Percentiles rank a stretch among this genome's conserved stretches.
Conservation (phyloP, 2,329 filamentous ascomycete genomes). For the Aspergillus proliferans region DNA sequence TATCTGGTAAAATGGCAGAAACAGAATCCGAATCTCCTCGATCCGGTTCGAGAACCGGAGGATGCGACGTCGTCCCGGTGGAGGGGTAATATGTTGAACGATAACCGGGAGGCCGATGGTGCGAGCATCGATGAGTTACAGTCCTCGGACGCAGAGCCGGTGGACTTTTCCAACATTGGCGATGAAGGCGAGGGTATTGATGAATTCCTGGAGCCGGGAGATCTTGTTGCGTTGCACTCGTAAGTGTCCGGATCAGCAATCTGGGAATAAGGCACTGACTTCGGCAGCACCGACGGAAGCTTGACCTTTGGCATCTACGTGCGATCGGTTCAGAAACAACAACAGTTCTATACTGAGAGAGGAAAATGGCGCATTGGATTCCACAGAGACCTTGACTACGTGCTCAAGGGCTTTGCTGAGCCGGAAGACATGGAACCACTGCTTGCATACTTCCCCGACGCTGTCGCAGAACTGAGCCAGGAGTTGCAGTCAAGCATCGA, state of each 20-base stretch:
- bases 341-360: constrained; percentile 38
- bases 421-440: constrained; percentile 42
- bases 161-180: constrained; percentile 19
- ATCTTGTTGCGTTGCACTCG: constrained; percentile 33
- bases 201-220: constrained; percentile 34
- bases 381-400: constrained; percentile 40
- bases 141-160: constrained; percentile 17
- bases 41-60: constrained; percentile 23
- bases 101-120: constrained; percentile 21
- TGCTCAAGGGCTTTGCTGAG: constrained; percentile 45
- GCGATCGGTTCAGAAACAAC: constrained; percentile 34
- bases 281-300: constrained; percentile 13
- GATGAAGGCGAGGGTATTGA: constrained; percentile 25
- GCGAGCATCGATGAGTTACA: constrained; percentile 19
- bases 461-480: constrained; percentile 16
- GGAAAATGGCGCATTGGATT: constrained; percentile 39
- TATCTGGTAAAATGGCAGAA: constrained; percentile 38
- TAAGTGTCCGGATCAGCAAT: constrained; percentile 12
- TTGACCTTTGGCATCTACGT: constrained; percentile 36
- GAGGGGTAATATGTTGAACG: constrained; percentile 31
- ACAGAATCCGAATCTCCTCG: constrained; percentile 20
- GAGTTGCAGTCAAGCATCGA: constrained; percentile 33
- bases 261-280: no score
- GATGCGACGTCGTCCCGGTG: constrained; percentile 12
- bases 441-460: constrained; percentile 46